Evolutionary conservation across 306 rosid species (phyloP).

Genomic region (Rosa persica): DNA sequence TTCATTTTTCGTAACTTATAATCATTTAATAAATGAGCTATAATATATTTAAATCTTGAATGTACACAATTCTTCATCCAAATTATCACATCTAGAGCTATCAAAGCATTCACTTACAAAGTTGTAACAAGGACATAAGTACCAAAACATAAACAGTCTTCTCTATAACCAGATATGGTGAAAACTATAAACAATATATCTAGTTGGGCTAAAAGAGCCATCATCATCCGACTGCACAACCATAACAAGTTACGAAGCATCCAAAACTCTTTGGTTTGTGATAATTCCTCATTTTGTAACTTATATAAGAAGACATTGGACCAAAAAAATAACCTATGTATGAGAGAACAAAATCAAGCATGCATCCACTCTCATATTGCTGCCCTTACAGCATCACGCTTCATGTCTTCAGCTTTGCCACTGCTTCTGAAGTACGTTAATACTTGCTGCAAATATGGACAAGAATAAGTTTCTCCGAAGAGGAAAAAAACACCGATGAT

Average conservation of each 20-base stretch:
- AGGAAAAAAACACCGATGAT: constrained; percentile 3
- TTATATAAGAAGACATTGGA: constrained; percentile 1
- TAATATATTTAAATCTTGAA: too few species aligned
- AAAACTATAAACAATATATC: not conserved
- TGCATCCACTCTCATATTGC: constrained; percentile 47
- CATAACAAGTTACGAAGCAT: not conserved
- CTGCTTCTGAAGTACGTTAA: constrained; percentile 93
- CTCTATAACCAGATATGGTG: not conserved
- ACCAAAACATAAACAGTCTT: not conserved
- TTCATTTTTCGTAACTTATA: too few species aligned
- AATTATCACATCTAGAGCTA: not conserved
- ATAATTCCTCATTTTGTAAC: not conserved
- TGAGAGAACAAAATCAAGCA: not conserved
- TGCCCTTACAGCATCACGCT: constrained; percentile 79
- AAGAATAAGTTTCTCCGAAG: constrained; percentile 19
- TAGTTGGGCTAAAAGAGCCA: not conserved
- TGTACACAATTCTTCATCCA: not conserved
- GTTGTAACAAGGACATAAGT: not conserved
- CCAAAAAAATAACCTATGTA: not conserved
- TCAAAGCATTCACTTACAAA: not conserved
- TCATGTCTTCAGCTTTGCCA: constrained; percentile 72
- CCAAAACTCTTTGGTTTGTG: not conserved
- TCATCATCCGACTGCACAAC: constrained; percentile 12
- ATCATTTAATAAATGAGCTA: too few species aligned
- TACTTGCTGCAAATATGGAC: constrained; percentile 68